Base-by-base conservation (phyloP, 306 rosid genomes). In the Trifolium dubium region DNA sequence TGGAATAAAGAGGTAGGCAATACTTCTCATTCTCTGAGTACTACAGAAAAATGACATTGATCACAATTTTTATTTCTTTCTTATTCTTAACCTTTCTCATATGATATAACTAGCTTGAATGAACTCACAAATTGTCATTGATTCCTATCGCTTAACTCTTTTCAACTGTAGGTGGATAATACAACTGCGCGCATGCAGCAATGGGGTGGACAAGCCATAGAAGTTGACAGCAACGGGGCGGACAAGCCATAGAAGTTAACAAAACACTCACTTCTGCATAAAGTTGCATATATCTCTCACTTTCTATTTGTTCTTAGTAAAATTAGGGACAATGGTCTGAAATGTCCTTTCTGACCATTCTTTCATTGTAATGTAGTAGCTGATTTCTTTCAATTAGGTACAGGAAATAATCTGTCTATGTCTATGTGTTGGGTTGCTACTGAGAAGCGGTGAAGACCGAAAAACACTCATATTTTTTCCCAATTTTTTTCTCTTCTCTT, bases 1-100 rank as follows among this genome's bases (percentile, higher is more conserved):
- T 77, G 87, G 87, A 80, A 77, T 10, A 80, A 84, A 62, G 85
- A 84, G 87, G 87, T 84, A 80, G 8, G 60, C 62, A 39, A 39
- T 62, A 49, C 44, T 65, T 75, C 8, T 39, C 63, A 29, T 54
- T 39, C 71, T 40, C 5, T 6, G 10, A 63, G n/a, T 44, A 54
- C 41, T 19, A 10, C n/a, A 32, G 53, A 72, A 64, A 71, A 63
- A 49, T 66, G 74, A 72, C 56, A 64, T 53, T 34, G 43, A 71
- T 63, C 34, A 14, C 49, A 13, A 32, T 60, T 43, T 23, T 23
- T 23, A 23, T 14, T 44, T 55, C 63, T 66, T 46, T 56, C 43
- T 58, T 58, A 44, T 53, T 12, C 17, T 30, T 63, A 51, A 8
- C 40, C 10, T 29, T 71, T 17, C n/a, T 46, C 37, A n/a, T 47